Percentiles rank a stretch among this genome's conserved stretches.
Evolutionary conservation across 192 early-diverging fungal genomes (phyloP).

Genomic region (Chytriomyces sp.): DNA sequence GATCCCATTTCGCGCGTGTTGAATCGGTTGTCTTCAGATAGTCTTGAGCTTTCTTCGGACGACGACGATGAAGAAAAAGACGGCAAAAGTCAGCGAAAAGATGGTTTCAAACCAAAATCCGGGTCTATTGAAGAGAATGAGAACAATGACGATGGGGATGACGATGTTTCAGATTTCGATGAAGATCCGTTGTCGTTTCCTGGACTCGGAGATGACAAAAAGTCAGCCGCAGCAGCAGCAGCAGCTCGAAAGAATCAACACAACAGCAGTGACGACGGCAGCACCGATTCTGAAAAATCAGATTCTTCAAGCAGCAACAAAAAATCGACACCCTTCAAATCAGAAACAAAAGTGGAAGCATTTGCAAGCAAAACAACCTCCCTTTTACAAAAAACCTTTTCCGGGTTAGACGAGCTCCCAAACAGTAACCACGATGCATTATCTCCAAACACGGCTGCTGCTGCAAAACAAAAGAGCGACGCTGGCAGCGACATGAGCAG

Average conservation of each 20-base stretch:
- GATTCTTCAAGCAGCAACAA: background rate
- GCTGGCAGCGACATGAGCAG: too few species aligned
- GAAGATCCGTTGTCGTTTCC: constrained; percentile 7
- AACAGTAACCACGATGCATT: too few species aligned
- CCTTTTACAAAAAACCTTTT: background rate
- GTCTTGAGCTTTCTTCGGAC: background rate
- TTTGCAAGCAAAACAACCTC: background rate
- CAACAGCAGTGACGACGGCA: background rate
- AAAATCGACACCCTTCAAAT: background rate
- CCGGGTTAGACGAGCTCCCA: background rate
- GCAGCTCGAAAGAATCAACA: too few species aligned
- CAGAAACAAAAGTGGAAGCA: background rate
- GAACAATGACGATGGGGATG: background rate
- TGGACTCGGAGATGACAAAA: background rate
- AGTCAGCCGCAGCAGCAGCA: background rate
- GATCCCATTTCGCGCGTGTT: constrained; percentile 22
- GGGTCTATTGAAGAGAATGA: background rate
- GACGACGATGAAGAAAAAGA: background rate
- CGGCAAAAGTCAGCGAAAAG: background rate
- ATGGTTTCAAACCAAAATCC: background rate
- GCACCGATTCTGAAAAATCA: background rate
- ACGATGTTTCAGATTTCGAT: constrained; percentile 10
- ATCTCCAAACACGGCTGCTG: too few species aligned
- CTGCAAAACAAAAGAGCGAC: too few species aligned
- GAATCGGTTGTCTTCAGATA: constrained; percentile 11